Evolutionary conservation across 768 basidiomycete genomes (phyloP).

Genomic region (Agaricus subrufescens): DNA sequence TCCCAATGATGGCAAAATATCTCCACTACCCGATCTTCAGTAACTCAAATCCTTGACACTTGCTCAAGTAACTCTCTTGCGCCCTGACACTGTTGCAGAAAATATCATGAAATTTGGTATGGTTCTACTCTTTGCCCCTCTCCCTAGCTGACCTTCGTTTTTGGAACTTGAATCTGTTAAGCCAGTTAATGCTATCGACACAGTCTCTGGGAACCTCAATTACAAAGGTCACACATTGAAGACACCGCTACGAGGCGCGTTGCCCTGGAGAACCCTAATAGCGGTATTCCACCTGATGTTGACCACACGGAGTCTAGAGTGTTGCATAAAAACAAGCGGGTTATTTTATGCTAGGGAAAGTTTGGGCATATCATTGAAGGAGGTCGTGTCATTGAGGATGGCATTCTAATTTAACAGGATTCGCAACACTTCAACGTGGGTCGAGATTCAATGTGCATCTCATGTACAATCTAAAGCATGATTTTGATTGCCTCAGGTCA

Average conservation of each 20-base stretch:
- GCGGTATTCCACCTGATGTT: not conserved
- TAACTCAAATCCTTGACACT: slow-evolving; percentile 39
- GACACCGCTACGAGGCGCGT: slow-evolving; percentile 19
- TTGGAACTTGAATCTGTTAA: slow-evolving; percentile 27
- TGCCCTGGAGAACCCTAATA: no score
- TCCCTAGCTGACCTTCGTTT: not conserved
- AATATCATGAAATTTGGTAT: not conserved
- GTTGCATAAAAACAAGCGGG: slow-evolving; percentile 27
- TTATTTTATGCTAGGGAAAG: slow-evolving; percentile 45
- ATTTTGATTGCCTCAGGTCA: no score
- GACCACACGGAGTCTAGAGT: slow-evolving; percentile 6
- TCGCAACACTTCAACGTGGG: no score
- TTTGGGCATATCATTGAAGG: slow-evolving; percentile 52
- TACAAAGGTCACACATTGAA: slow-evolving; percentile 47
- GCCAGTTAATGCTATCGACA: slow-evolving; percentile 50
- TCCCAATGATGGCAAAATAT: slow-evolving; percentile 10
- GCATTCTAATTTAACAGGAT: slow-evolving; percentile 13
- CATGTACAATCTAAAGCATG: no score
- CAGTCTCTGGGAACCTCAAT: slow-evolving; percentile 55
- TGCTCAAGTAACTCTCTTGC: slow-evolving; percentile 45
- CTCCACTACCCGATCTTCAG: slow-evolving; percentile 27
- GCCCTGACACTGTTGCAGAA: slow-evolving; percentile 31
- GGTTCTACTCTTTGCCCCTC: not conserved
- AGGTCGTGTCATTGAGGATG: slow-evolving; percentile 30
- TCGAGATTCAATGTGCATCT: no score